Conservation (phyloP, 441 rosid species). For the Metrosideros polymorpha region DNA sequence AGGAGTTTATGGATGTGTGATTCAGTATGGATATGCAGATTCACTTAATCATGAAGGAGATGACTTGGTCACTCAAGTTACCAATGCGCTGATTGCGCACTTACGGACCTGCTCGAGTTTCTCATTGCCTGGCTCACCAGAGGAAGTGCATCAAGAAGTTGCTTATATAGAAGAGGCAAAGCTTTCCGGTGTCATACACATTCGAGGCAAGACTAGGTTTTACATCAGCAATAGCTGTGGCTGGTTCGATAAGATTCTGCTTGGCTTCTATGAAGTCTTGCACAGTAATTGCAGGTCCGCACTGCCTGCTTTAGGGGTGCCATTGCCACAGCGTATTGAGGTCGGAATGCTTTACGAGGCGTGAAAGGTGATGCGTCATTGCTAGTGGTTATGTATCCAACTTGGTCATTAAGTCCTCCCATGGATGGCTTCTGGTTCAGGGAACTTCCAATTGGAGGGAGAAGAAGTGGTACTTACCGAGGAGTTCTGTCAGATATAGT, state of each 20-base stretch:
- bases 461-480: neutral
- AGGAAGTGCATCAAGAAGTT: conserved; percentile 19
- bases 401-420: neutral
- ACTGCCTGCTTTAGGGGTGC: conserved; percentile 46
- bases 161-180: conserved; percentile 30
- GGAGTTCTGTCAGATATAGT: neutral
- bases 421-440: neutral
- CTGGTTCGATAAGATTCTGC: conserved; percentile 44
- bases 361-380: neutral
- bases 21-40: conserved; percentile 57
- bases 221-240: conserved; percentile 24
- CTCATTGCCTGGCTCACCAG: conserved; percentile 5
- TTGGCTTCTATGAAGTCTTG: conserved; percentile 50
- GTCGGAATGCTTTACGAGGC: conserved; percentile 61
- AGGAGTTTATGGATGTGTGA: conserved; percentile 45
- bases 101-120: conserved; percentile 6
- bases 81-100: conserved; percentile 20
- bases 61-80: conserved; percentile 39
- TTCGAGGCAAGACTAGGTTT: conserved; percentile 55
- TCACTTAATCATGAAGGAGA: conserved; percentile 40
- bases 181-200: conserved; percentile 36
- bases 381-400: neutral
- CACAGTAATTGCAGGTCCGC: conserved; percentile 56
- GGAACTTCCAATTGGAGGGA: neutral
- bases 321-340: conserved; percentile 36